Evolutionary conservation across 108 stramenopile species (phyloP).

Genomic region (Discostella stelligeroides): DNA sequence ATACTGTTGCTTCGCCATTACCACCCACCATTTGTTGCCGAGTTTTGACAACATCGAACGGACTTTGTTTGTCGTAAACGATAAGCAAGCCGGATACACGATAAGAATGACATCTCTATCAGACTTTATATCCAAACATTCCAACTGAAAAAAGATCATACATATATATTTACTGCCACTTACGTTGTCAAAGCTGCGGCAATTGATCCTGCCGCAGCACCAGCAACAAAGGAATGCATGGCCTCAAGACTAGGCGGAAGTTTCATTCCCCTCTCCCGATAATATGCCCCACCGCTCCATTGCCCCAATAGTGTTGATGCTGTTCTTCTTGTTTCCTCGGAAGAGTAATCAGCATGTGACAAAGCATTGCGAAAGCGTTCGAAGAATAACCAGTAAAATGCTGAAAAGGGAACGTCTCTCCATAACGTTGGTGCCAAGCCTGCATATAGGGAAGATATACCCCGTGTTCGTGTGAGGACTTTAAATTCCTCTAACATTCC

Average conservation of each 20-base stretch:
- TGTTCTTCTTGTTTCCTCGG: no score
- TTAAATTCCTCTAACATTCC: slow-evolving; percentile 61
- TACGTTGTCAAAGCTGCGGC: slow-evolving; percentile 87
- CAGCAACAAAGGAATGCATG: slow-evolving; percentile 72
- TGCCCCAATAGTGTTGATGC: not conserved
- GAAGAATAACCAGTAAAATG: slow-evolving; percentile 90
- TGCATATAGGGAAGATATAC: slow-evolving; percentile 67
- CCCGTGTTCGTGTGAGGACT: slow-evolving; percentile 56
- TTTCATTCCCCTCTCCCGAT: slow-evolving; percentile 3
- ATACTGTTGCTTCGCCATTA: not conserved
- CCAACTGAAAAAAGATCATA: no score
- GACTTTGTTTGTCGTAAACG: not conserved
- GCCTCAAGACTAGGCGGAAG: slow-evolving; percentile 29
- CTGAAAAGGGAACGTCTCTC: slow-evolving; percentile 95
- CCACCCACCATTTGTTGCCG: slow-evolving; percentile 65
- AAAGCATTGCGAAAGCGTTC: slow-evolving; percentile 57
- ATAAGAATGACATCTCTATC: no score
- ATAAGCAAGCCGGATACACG: not conserved
- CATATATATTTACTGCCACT: no score
- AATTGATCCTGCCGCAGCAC: slow-evolving; percentile 77
- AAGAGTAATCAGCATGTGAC: not conserved
- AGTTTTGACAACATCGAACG: slow-evolving; percentile 96
- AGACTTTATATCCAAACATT: no score
- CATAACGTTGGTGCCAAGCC: slow-evolving; percentile 88
- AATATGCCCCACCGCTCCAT: slow-evolving; percentile 9